Base-by-base conservation (phyloP, 306 rosid genomes). In the Prinsepia uniflora region DNA sequence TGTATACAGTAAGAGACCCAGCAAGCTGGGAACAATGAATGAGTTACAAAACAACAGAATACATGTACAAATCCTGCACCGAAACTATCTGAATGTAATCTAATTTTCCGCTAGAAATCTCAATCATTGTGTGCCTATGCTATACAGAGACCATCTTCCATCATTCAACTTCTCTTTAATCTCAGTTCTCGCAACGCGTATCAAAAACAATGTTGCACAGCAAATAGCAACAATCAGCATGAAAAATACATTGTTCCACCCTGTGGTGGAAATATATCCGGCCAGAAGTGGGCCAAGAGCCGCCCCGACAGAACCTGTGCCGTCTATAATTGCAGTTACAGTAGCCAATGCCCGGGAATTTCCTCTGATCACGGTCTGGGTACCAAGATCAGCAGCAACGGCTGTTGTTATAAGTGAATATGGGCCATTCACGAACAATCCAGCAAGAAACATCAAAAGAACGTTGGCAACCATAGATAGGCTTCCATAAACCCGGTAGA, bases 351-450 rank as follows among this genome's bases (percentile, higher is more conserved):
- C 96, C 0, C 96, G 82, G 40, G 98, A 79, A 72, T 71, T 83
- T 55, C 91, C 86, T 67, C 67, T 70, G 44, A 81, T 76, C 65
- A 18, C 6, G 75, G 73, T 77, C 70, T 92, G 95, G 0, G 89
- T 88, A 48, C 96, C 96, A n/a, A 89, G 95, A 83, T 92, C 97
- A 39, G 97, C 82, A 39, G 97, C 96, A 65, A 95, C 99, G 10
- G 97, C 97, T 20, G 96, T 95, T 34, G 97, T 85, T 61, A 95
- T 91, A 18, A 95, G 89, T 0, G 97, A 76, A 70, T 91, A 95
- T 1, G 99, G 90, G 18, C 86, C 90, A 71, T 81, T 86, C 42
- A 83, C 87, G 10, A 85, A 73, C 82, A 85, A 64, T 34, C 90
- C 90, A 4, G 92, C 86, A 67, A 91, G 78, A 72, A 91, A 91